phyloP scores from a whole-genome alignment of 1,139 yeast genomes.

The Kluyveromyces sp. region DNA sequence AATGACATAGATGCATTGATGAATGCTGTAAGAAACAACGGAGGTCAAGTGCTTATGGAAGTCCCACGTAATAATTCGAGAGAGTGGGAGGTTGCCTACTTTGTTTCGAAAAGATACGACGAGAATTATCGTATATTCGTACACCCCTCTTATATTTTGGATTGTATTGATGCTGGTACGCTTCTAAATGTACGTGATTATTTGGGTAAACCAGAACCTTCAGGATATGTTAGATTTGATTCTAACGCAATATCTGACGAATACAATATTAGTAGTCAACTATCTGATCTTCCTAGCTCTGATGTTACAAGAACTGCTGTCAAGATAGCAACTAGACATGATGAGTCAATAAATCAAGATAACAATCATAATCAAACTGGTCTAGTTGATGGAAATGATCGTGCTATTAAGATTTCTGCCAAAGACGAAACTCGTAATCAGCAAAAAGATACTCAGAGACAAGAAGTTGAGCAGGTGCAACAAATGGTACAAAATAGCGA shows the following conservation, averaged over 20 bases:
- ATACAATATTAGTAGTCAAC: not conserved
- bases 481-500: not conserved
- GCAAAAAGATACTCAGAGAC: too few species aligned
- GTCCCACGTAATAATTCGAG: constrained; percentile 8
- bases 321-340: not conserved
- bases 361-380: not conserved
- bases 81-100: constrained; percentile 3
- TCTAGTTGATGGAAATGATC: not conserved
- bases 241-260: constrained; percentile 3
- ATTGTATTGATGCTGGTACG: constrained; percentile 4
- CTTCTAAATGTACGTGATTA: constrained; percentile 3
- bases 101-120: constrained; percentile 4
- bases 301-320: constrained; percentile 5
- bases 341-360: not conserved
- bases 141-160: constrained; percentile 4
- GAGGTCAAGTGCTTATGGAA: constrained; percentile 13
- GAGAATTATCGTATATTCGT: constrained; percentile 2
- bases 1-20: constrained; percentile 10
- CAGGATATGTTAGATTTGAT: constrained; percentile 4
- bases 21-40: constrained; percentile 10
- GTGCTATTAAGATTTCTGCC: not conserved
- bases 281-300: constrained; percentile 1
- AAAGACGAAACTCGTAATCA: not conserved
- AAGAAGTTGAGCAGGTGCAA: too few species aligned
- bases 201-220: constrained; percentile 3